Evolutionary conservation across 345 rosid species (phyloP).

Genomic region (Fremontodendron californicum): DNA sequence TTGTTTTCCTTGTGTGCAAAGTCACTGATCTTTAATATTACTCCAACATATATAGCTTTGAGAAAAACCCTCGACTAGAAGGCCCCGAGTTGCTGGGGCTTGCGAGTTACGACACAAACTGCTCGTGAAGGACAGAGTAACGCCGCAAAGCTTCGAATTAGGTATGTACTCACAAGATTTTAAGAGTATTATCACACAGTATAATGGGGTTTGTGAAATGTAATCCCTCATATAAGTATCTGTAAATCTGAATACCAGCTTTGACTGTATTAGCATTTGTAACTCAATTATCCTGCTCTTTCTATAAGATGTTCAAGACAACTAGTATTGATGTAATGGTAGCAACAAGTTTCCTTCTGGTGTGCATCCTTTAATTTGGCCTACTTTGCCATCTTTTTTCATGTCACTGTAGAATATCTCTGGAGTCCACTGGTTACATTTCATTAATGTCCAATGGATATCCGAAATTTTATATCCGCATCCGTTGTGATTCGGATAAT

Average conservation of each 20-base stretch:
- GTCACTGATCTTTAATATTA: conserved; percentile 10
- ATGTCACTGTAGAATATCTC: neutral
- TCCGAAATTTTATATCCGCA: too few relatives aligned
- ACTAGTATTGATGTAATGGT: conserved; percentile 22
- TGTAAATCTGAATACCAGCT: conserved; percentile 29
- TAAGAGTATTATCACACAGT: conserved; percentile 21
- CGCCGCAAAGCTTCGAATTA: conserved; percentile 11
- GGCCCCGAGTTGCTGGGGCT: conserved; percentile 92
- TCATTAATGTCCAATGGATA: too few relatives aligned
- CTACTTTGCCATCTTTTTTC: too few relatives aligned
- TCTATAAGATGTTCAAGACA: conserved; percentile 22
- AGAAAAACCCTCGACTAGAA: conserved; percentile 81
- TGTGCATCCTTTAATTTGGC: neutral
- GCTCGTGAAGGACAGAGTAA: conserved; percentile 39
- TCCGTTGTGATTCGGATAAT: too few relatives aligned
- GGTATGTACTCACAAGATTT: conserved; percentile 13
- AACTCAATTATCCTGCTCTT: conserved; percentile 15
- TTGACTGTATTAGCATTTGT: conserved; percentile 12
- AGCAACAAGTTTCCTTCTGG: neutral
- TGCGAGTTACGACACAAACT: conserved; percentile 84
- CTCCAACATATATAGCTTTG: conserved; percentile 53
- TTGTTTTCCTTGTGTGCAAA: neutral
- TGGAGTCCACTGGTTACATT: neutral
- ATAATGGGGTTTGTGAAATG: conserved; percentile 21
- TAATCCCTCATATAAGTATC: conserved; percentile 14